Percentiles rank a stretch among this genome's conserved stretches.
phyloP scores from a whole-genome alignment of 116 monocot genomes.

The Posidonia oceanica region DNA sequence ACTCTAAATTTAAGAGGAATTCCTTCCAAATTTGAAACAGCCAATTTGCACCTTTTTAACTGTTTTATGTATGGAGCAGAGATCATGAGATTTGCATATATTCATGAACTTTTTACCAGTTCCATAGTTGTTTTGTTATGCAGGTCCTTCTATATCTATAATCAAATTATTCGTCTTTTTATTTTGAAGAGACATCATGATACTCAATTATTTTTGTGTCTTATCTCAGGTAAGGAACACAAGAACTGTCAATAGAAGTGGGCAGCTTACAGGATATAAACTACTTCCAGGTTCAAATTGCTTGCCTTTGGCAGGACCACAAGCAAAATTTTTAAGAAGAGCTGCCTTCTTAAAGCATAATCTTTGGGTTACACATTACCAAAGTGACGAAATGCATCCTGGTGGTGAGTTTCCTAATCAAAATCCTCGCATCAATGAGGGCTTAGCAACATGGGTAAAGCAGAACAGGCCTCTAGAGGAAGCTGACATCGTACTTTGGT shows the following conservation, averaged over 20 bases:
- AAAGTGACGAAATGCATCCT: slow-evolving; percentile 77
- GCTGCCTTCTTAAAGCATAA: slow-evolving; percentile 95
- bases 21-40: too few relatives aligned
- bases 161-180: not conserved
- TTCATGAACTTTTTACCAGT: too few relatives aligned
- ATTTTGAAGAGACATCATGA: not conserved
- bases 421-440: slow-evolving; percentile 87
- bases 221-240: slow-evolving; percentile 80
- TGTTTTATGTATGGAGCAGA: too few relatives aligned
- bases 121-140: too few relatives aligned
- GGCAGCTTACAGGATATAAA: slow-evolving; percentile 91
- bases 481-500: slow-evolving; percentile 94
- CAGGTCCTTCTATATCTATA: too few relatives aligned
- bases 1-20: too few relatives aligned
- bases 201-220: not conserved
- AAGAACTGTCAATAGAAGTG: slow-evolving; percentile 89
- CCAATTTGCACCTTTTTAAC: too few relatives aligned
- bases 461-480: slow-evolving; percentile 87
- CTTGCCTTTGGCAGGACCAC: slow-evolving; percentile 68
- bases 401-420: slow-evolving; percentile 99
- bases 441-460: slow-evolving; percentile 85
- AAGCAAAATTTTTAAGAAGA: slow-evolving; percentile 81
- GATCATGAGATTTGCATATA: too few relatives aligned
- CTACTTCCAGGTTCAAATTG: slow-evolving; percentile 92
- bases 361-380: slow-evolving; percentile 95